Conservation (phyloP, 1,139 yeast genomes). For the Suhomyces bribrorum region DNA sequence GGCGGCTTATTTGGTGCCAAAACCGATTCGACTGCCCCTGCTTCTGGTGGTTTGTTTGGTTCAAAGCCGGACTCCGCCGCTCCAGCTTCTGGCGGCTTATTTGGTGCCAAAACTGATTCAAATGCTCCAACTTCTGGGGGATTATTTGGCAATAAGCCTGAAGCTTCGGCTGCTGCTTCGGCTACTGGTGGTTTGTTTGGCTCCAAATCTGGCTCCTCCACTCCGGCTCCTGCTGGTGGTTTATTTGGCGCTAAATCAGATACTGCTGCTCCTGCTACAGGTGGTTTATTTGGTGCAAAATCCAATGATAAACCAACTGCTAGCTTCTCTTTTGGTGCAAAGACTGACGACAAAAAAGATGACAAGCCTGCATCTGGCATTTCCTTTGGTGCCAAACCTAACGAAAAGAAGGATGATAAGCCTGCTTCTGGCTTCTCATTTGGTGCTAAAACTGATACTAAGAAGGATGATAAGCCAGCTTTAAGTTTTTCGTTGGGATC, state of each 20-base stretch:
- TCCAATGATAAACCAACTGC: slow-evolving; percentile 20
- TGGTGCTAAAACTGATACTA: slow-evolving; percentile 16
- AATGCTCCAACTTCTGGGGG: slow-evolving; percentile 18
- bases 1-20: slow-evolving; percentile 21
- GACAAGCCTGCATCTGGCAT: slow-evolving; percentile 19
- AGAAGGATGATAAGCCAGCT: slow-evolving; percentile 19
- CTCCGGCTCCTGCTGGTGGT: slow-evolving; percentile 16
- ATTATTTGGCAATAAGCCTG: slow-evolving; percentile 28
- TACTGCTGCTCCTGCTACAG: slow-evolving; percentile 19
- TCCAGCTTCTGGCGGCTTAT: slow-evolving; percentile 22
- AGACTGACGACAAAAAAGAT: slow-evolving; percentile 11
- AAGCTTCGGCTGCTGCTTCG: slow-evolving; percentile 5
- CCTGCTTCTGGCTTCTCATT: slow-evolving; percentile 18
- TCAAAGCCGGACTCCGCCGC: not conserved
- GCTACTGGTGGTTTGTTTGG: slow-evolving; percentile 12
- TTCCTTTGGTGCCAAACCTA: slow-evolving; percentile 28
- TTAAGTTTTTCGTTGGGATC: slow-evolving; percentile 18
- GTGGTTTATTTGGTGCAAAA: slow-evolving; percentile 29
- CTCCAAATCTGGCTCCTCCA: not conserved
- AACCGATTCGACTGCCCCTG: slow-evolving; percentile 1
- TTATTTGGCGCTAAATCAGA: slow-evolving; percentile 19
- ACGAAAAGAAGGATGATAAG: slow-evolving; percentile 16
- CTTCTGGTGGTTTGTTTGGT: slow-evolving; percentile 1
- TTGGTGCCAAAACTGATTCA: slow-evolving; percentile 28
- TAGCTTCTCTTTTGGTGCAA: slow-evolving; percentile 15